Percentiles rank a stretch among this genome's conserved stretches.
phyloP scores from a whole-genome alignment of 805 yeast genomes.

The Suhomyces sp. region DNA sequence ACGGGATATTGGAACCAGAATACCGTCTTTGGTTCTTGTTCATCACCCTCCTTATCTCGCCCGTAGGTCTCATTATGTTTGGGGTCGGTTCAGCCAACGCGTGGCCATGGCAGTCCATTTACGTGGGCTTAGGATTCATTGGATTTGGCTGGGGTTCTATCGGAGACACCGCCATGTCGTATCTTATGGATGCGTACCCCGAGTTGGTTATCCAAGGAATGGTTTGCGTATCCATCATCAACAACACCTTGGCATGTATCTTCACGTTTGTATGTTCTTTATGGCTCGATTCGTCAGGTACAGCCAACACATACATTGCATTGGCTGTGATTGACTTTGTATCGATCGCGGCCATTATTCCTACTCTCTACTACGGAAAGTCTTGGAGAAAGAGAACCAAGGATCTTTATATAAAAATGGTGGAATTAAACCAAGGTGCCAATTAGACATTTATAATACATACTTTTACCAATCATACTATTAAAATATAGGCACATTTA shows the following conservation, averaged over 20 bases:
- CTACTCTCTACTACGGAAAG: conserved; percentile 35
- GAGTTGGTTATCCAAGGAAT: conserved; percentile 40
- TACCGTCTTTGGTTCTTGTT: conserved; percentile 34
- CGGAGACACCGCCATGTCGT: conserved; percentile 39
- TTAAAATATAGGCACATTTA: too few species aligned
- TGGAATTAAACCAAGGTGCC: conserved; percentile 14
- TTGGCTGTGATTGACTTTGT: conserved; percentile 37
- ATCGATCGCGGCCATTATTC: conserved; percentile 27
- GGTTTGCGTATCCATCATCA: conserved; percentile 39
- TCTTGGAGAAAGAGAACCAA: conserved; percentile 32
- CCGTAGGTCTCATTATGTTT: conserved; percentile 34
- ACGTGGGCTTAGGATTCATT: conserved; percentile 36
- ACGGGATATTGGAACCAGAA: conserved; percentile 38
- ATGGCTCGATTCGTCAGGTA: conserved; percentile 37
- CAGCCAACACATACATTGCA: conserved; percentile 33
- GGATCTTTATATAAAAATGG: conserved; percentile 11
- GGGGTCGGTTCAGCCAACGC: conserved; percentile 36
- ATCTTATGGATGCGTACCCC: conserved; percentile 41
- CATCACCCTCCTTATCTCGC: conserved; percentile 33
- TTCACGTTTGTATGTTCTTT: conserved; percentile 39
- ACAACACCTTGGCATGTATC: conserved; percentile 36
- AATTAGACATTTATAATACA: neutral
- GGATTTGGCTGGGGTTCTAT: conserved; percentile 40
- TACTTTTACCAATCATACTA: neutral
- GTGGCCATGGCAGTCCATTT: conserved; percentile 39